Evolutionary conservation across 768 basidiomycete species (phyloP).

Genomic region (Suillus ampliporus): DNA sequence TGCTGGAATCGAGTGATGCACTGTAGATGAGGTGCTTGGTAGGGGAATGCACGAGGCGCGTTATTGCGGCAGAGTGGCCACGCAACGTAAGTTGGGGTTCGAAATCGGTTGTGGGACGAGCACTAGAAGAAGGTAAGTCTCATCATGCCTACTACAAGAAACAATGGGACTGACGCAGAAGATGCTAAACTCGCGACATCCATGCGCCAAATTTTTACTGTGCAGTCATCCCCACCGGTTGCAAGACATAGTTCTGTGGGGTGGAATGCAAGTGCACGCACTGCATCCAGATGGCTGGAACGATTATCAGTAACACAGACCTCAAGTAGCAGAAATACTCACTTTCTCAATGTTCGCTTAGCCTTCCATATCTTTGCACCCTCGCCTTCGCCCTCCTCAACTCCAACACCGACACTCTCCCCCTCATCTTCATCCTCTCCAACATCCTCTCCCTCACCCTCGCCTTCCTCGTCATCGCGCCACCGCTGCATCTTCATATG

Average conservation of each 20-base stretch:
- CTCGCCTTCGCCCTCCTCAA: slow-evolving; percentile 70
- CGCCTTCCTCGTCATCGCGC: slow-evolving; percentile 57
- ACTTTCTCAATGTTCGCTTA: slow-evolving; percentile 89
- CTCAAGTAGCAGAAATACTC: slow-evolving; percentile 41
- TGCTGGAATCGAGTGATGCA: slow-evolving; percentile 91
- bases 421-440: slow-evolving; percentile 78
- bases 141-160: slow-evolving; percentile 13
- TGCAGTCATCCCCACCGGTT: slow-evolving; percentile 95
- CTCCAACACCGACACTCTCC: slow-evolving; percentile 54
- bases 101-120: slow-evolving; percentile 79
- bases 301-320: slow-evolving; percentile 11
- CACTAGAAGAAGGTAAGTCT: slow-evolving; percentile 43
- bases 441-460: slow-evolving; percentile 65
- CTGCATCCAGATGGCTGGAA: slow-evolving; percentile 88
- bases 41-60: slow-evolving; percentile 81
- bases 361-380: slow-evolving; percentile 82
- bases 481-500: slow-evolving; percentile 33
- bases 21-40: slow-evolving; percentile 83
- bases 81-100: slow-evolving; percentile 94
- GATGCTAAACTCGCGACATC: slow-evolving; percentile 78
- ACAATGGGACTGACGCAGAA: slow-evolving; percentile 64
- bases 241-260: slow-evolving; percentile 84
- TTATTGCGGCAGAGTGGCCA: slow-evolving; percentile 91
- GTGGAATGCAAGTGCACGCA: slow-evolving; percentile 90
- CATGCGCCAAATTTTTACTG: slow-evolving; percentile 95